phyloP scores from a whole-genome alignment of 768 basidiomycete genomes.

The Auriculariales sp. region DNA sequence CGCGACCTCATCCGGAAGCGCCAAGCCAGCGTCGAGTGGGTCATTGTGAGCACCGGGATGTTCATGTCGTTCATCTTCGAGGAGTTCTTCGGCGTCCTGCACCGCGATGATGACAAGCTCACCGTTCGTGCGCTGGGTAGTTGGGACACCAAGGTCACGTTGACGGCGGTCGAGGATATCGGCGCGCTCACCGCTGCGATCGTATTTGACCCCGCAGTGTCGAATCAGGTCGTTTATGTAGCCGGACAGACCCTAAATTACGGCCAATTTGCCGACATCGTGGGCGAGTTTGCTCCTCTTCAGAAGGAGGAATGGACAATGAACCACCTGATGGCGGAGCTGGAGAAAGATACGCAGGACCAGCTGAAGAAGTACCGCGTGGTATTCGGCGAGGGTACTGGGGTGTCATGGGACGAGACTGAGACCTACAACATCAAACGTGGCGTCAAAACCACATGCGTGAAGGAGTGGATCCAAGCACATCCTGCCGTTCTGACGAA shows the following conservation, averaged over 20 bases:
- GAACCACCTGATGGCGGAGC: slow-evolving; percentile 7
- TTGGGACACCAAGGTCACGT: slow-evolving; percentile 14
- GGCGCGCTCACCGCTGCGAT: slow-evolving; percentile 13
- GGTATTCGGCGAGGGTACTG: slow-evolving; percentile 13
- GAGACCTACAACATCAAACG: not conserved
- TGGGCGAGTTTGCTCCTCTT: slow-evolving; percentile 9
- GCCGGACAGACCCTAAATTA: slow-evolving; percentile 18
- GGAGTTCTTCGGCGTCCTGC: slow-evolving; percentile 15
- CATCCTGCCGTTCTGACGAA: no score
- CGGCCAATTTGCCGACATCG: slow-evolving; percentile 12
- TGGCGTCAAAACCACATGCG: no score
- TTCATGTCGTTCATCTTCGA: slow-evolving; percentile 18
- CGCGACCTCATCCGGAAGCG: slow-evolving; percentile 16
- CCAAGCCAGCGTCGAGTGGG: slow-evolving; percentile 16
- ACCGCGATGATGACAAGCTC: slow-evolving; percentile 3
- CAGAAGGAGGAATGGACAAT: slow-evolving; percentile 10
- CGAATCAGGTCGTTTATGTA: slow-evolving; percentile 13
- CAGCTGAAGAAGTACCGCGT: slow-evolving; percentile 13
- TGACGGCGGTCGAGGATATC: slow-evolving; percentile 17
- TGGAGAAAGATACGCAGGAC: slow-evolving; percentile 12
- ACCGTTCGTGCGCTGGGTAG: slow-evolving; percentile 13
- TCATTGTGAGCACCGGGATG: slow-evolving; percentile 16
- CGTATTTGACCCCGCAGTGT: slow-evolving; percentile 7
- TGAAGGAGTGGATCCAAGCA: no score
- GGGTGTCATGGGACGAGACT: slow-evolving; percentile 11